Evolutionary conservation across 1,284 basidiomycete species (phyloP).

Genomic region (Mycosarcoma mackinlayi): DNA sequence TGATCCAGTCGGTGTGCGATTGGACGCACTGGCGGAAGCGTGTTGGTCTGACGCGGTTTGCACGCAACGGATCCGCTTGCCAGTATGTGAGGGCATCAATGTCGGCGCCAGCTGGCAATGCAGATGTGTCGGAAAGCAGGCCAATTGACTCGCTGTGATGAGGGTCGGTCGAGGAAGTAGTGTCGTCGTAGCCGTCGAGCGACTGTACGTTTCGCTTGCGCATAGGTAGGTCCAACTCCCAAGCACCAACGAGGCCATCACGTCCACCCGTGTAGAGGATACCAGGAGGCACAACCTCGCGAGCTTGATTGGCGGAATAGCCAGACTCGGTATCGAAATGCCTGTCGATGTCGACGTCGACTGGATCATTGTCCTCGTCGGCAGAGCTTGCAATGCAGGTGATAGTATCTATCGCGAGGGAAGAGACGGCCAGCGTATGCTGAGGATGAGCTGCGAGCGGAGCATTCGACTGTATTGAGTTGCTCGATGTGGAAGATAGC

Average conservation of each 20-base stretch:
- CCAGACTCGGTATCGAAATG: constrained; percentile 2
- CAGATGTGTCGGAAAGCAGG: constrained; percentile 31
- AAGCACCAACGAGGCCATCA: constrained; percentile 89
- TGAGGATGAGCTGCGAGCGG: constrained; percentile 41
- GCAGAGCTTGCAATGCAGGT: constrained; percentile 41
- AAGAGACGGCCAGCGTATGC: constrained; percentile 63
- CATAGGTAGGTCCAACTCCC: constrained; percentile 85
- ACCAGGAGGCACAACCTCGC: constrained; percentile 75
- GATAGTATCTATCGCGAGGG: constrained; percentile 58
- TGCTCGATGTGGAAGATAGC: constrained; percentile 10
- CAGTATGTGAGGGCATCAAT: constrained; percentile 28
- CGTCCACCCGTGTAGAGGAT: constrained; percentile 92
- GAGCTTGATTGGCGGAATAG: neutral
- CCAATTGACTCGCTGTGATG: constrained; percentile 24
- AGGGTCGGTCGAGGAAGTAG: constrained; percentile 6
- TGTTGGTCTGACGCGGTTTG: constrained; percentile 24
- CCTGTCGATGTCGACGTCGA: neutral
- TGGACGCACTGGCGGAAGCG: constrained; percentile 61
- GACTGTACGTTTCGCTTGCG: constrained; percentile 55
- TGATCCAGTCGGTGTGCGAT: constrained; percentile 86
- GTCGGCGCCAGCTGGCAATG: constrained; percentile 8
- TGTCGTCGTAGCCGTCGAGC: constrained; percentile 10
- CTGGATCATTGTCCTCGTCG: constrained; percentile 7
- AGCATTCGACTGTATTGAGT: constrained; percentile 21
- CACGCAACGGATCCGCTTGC: constrained; percentile 47